Conservation (phyloP, 208 protist genomes). For the Acanthamoeba castellanii region DNA sequence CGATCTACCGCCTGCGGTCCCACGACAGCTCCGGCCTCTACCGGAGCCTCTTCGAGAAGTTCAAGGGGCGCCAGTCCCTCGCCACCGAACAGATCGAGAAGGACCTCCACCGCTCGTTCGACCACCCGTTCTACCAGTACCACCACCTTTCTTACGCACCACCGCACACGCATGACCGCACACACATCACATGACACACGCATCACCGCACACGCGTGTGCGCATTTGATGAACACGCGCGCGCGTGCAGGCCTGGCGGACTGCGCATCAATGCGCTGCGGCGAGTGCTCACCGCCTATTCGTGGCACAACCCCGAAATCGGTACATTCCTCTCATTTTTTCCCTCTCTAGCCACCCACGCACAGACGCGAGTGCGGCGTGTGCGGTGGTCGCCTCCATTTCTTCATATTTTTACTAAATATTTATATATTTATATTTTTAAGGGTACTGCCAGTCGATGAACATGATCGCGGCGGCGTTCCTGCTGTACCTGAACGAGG, state of each 20-base stretch:
- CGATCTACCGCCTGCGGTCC: neutral
- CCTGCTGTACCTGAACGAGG: slow-evolving; percentile 64
- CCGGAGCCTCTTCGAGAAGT: slow-evolving; percentile 24
- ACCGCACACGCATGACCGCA: neutral
- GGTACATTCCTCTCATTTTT: neutral
- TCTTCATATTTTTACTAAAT: too few species aligned
- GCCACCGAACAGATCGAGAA: slow-evolving; percentile 68
- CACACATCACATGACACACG: too few species aligned
- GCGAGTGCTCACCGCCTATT: slow-evolving; percentile 59
- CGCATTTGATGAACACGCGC: neutral
- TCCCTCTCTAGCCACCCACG: too few species aligned
- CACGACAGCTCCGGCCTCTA: slow-evolving; percentile 33
- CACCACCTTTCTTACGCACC: neutral
- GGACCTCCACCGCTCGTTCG: slow-evolving; percentile 66
- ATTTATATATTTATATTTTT: neutral
- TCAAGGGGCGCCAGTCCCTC: slow-evolving; percentile 1
- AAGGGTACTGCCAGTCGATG: slow-evolving; percentile 67
- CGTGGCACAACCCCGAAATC: slow-evolving; percentile 58
- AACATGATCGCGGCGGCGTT: slow-evolving; percentile 63
- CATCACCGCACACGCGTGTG: neutral
- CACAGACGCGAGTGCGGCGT: too few species aligned
- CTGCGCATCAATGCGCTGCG: slow-evolving; percentile 15
- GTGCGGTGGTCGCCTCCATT: too few species aligned
- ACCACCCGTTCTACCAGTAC: slow-evolving; percentile 64
- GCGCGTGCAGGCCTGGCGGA: neutral